Base-by-base conservation (phyloP, 2,329 filamentous ascomycete genomes). In the Ophiostoma quercus region DNA sequence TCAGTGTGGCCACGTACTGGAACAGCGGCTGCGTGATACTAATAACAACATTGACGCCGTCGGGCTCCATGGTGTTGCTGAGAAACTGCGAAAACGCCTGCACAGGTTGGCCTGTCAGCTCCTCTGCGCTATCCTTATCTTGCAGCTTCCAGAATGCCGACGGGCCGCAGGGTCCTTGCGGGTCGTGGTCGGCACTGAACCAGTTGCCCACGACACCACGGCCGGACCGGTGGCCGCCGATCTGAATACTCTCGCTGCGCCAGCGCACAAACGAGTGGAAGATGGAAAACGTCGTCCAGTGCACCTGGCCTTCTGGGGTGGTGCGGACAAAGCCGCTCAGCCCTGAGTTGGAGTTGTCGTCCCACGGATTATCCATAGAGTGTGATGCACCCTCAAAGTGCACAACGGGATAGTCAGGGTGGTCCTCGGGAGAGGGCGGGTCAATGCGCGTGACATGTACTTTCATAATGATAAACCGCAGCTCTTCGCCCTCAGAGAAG, bases 121-220 rank as follows among this genome's bases (percentile, higher is more conserved):
- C n/a, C 3, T 66, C 65, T 6, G n/a, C 6, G 9, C 25, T 5
- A 12, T 11, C 16, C n/a, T 68, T 69, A 12, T 70, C 69, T 43
- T 74, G 69, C 54, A 89, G 81, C 78, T 94, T 94, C 90, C 91
- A 94, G 75, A 92, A 92, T 0, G 88, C 89, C 1, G 89, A 92
- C 1, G 91, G 91, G 0, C 91, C 91, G 1, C 72, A 73, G 0
- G 91, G 91, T 0, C 91, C 90, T 74, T 89, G 85, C 0, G 80
- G 77, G 72, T 91, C 88, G 74, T 86, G 89, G 76, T 92, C 86
- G 86, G 88, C 89, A 74, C 92, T 90, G 75, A 92, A 94, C 91
- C 91, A 94, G 68, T 87, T 89, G 0, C 91, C 91, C 1, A 92
- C 76, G 0, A 92, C 87, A 0, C 90, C 90, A 8, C 90, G 83